phyloP scores from a whole-genome alignment of 1,284 basidiomycete genomes.

The Uromyces viciae-fabae region DNA sequence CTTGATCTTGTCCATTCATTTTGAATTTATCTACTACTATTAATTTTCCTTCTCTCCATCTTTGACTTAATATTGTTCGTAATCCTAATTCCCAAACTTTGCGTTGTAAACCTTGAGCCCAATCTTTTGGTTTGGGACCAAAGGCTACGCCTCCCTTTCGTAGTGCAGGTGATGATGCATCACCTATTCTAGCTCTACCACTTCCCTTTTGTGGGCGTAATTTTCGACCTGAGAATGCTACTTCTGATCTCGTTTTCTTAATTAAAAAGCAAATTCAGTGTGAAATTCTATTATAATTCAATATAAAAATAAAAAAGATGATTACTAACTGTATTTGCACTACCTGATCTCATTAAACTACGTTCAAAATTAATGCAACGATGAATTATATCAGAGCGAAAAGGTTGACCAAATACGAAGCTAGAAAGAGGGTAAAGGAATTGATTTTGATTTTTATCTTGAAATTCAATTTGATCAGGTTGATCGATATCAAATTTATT shows the following conservation, averaged over 20 bases:
- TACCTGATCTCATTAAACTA: conserved; percentile 79
- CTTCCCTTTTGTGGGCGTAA: conserved; percentile 87
- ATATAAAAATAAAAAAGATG: neutral
- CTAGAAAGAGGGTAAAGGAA: conserved; percentile 70
- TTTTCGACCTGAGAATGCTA: conserved; percentile 81
- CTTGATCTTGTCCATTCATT: conserved; percentile 8
- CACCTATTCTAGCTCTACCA: conserved; percentile 83
- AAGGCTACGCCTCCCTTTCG: conserved; percentile 87
- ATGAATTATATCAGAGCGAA: conserved; percentile 88
- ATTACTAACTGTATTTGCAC: conserved; percentile 65
- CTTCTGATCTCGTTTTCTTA: conserved; percentile 85
- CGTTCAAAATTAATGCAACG: conserved; percentile 85
- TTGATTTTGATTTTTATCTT: conserved; percentile 54
- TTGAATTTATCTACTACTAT: conserved; percentile 63
- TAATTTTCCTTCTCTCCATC: conserved; percentile 70
- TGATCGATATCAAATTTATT: conserved; percentile 20
- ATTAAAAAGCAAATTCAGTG: neutral
- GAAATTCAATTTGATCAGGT: neutral
- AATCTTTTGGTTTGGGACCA: conserved; percentile 83
- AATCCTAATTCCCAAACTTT: conserved; percentile 91
- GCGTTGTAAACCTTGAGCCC: conserved; percentile 79
- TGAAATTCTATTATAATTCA: neutral
- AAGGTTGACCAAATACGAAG: conserved; percentile 76
- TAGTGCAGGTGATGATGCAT: conserved; percentile 80
- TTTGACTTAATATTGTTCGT: conserved; percentile 76